Evolutionary conservation across 495 filamentous ascomycete genomes (phyloP).

Genomic region (Podospora appendiculata): DNA sequence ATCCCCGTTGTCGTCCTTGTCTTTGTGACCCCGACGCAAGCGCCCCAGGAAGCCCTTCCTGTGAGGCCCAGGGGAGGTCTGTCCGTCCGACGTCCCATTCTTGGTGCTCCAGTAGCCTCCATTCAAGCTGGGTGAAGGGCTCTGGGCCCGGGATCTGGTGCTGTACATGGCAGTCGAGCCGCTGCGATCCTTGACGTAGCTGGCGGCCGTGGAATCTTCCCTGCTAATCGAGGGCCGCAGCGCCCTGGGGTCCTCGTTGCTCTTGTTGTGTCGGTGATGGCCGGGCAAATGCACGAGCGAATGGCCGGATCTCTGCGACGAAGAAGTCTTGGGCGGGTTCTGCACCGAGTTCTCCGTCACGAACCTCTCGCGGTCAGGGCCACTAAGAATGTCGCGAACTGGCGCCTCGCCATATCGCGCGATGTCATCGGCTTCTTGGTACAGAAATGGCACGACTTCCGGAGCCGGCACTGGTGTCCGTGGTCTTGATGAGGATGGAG

Average conservation of each 20-base stretch:
- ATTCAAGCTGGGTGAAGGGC: constrained; percentile 65
- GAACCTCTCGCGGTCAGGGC: constrained; percentile 61
- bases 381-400: constrained; percentile 62
- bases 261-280: constrained; percentile 66
- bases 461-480: constrained; percentile 81
- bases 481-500: constrained; percentile 62
- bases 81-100: constrained; percentile 38
- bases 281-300: constrained; percentile 50
- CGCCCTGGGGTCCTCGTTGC: constrained; percentile 63
- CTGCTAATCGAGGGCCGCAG: constrained; percentile 57
- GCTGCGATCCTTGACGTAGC: constrained; percentile 38
- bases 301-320: constrained; percentile 43
- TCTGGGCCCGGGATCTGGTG: constrained; percentile 53
- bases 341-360: constrained; percentile 33
- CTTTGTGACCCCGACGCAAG: constrained; percentile 44
- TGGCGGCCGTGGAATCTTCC: constrained; percentile 60
- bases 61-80: constrained; percentile 51
- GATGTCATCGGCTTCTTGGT: constrained; percentile 85
- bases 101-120: constrained; percentile 45
- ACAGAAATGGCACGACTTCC: constrained; percentile 93
- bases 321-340: constrained; percentile 41
- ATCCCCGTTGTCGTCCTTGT: constrained; percentile 46
- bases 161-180: constrained; percentile 31
- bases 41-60: constrained; percentile 63
- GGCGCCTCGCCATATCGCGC: constrained; percentile 76